A percentile compares a stretch with the other conserved stretches of the same genome.
These are phyloP conservation scores for Phylloporus sp. DNA, from an alignment of 768 basidiomycete genomes.

Conservation along the genomic window DNA sequence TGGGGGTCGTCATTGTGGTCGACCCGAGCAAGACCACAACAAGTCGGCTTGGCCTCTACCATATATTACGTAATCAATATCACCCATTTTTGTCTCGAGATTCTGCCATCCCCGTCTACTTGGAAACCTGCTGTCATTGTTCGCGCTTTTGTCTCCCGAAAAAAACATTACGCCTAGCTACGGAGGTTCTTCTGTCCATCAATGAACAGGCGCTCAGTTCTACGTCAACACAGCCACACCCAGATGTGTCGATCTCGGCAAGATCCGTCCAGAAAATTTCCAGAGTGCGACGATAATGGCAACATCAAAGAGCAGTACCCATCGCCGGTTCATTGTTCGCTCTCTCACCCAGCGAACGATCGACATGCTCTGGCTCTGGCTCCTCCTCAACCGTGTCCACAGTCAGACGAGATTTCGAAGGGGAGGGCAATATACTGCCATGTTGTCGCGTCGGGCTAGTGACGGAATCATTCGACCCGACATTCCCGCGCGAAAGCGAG, in stretches of 20 bases:
- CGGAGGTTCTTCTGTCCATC: neutral
- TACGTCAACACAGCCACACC: too few relatives aligned
- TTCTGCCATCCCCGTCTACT: neutral
- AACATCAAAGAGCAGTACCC: slow-evolving; percentile 29
- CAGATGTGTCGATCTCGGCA: neutral
- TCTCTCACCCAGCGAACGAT: slow-evolving; percentile 1
- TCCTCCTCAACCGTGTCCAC: slow-evolving; percentile 27
- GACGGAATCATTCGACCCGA: slow-evolving; percentile 21
- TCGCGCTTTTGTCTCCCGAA: neutral
- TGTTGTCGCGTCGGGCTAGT: slow-evolving; percentile 12
- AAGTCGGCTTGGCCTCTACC: too few relatives aligned
- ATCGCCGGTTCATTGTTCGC: slow-evolving; percentile 16
- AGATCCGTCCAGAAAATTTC: too few relatives aligned
- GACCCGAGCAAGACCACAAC: slow-evolving; percentile 3
- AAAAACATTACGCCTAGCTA: neutral
- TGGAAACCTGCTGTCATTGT: neutral
- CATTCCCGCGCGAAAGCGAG: slow-evolving; percentile 31
- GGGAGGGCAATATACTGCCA: neutral
- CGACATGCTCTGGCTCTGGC: slow-evolving; percentile 12
- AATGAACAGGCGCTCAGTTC: neutral
- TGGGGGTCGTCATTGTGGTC: slow-evolving; percentile 45
- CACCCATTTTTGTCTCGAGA: neutral
- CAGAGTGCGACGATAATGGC: neutral
- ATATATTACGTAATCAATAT: slow-evolving; percentile 21
- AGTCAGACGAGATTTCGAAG: slow-evolving; percentile 11